Conservation (phyloP, 805 yeast genomes). For the Diddensiella caesifluorescens region DNA sequence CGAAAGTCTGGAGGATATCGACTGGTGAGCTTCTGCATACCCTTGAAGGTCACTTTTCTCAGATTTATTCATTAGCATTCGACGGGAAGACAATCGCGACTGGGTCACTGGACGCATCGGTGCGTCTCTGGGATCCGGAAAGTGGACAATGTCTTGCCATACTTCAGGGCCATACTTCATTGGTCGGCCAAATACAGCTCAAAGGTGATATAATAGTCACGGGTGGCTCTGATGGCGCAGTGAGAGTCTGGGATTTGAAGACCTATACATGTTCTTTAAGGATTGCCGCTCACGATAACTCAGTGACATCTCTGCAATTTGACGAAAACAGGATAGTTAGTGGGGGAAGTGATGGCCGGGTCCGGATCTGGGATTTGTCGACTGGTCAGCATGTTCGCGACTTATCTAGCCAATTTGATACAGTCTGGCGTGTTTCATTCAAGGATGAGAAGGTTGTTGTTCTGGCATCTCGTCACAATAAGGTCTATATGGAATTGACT, state of each 20-base stretch:
- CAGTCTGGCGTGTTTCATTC: slow-evolving; percentile 40
- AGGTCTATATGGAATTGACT: slow-evolving; percentile 34
- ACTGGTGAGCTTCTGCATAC: slow-evolving; percentile 89
- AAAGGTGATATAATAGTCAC: slow-evolving; percentile 68
- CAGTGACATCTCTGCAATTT: slow-evolving; percentile 38
- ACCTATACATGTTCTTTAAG: slow-evolving; percentile 73
- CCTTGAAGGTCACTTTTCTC: slow-evolving; percentile 82
- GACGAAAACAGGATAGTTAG: slow-evolving; percentile 37
- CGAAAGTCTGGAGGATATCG: slow-evolving; percentile 86
- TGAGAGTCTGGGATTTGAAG: slow-evolving; percentile 78
- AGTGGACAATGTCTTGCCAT: slow-evolving; percentile 77
- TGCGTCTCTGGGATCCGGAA: slow-evolving; percentile 89
- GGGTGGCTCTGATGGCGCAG: slow-evolving; percentile 81
- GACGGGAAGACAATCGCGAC: slow-evolving; percentile 89
- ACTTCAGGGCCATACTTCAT: slow-evolving; percentile 84
- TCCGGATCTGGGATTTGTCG: slow-evolving; percentile 37
- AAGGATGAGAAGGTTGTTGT: slow-evolving; percentile 37
- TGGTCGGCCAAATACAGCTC: slow-evolving; percentile 79
- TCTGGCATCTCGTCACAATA: slow-evolving; percentile 30
- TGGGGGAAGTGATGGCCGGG: slow-evolving; percentile 40
- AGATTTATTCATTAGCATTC: slow-evolving; percentile 89
- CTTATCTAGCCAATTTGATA: slow-evolving; percentile 32
- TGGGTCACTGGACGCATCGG: slow-evolving; percentile 91
- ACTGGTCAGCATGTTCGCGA: slow-evolving; percentile 37
- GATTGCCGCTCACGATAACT: slow-evolving; percentile 41